phyloP scores from a whole-genome alignment of 2,329 filamentous ascomycete species.

The Sporothrix inflata region DNA sequence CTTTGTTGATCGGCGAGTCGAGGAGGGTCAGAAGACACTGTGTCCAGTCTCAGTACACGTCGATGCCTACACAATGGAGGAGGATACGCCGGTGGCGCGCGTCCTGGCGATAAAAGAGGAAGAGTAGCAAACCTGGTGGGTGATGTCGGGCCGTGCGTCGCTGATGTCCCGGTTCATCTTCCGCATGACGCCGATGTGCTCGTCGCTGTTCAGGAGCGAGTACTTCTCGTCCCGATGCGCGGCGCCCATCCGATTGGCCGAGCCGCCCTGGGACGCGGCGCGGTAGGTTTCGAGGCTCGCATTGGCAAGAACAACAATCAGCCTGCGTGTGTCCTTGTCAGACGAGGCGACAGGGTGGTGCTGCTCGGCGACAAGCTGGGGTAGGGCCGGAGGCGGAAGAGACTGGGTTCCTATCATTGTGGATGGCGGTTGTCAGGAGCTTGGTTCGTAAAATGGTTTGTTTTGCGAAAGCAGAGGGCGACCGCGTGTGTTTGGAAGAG shows the following conservation, averaged over 20 bases:
- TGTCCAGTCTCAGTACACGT: conserved; percentile 18
- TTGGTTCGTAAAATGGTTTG: not conserved
- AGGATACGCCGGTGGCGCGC: not conserved
- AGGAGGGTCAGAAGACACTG: conserved; percentile 96
- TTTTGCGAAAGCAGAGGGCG: not conserved
- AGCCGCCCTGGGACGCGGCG: conserved; percentile 71
- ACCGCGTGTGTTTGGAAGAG: not conserved
- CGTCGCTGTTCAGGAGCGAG: conserved; percentile 95
- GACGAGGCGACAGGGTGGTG: conserved; percentile 78
- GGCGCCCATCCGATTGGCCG: conserved; percentile 61
- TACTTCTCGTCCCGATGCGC: conserved; percentile 88
- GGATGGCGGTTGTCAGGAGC: not conserved
- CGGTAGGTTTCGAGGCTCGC: conserved; percentile 98
- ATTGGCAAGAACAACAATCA: conserved; percentile 96
- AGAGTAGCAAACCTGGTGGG: conserved; percentile 75
- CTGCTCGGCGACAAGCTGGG: conserved; percentile 91
- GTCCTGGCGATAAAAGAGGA: conserved; percentile 26
- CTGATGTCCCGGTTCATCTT: conserved; percentile 99
- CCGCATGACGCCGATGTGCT: conserved; percentile 98
- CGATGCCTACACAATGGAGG: not conserved
- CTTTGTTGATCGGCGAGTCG: conserved; percentile 98
- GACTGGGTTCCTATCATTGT: conserved; percentile 79
- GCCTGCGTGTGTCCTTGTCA: conserved; percentile 87
- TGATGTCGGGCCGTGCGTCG: conserved; percentile 96
- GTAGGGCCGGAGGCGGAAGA: conserved; percentile 85